Percentiles rank a stretch among this genome's conserved stretches.
Conservation (phyloP, 1,284 basidiomycete genomes). For the Trametes sp. region DNA sequence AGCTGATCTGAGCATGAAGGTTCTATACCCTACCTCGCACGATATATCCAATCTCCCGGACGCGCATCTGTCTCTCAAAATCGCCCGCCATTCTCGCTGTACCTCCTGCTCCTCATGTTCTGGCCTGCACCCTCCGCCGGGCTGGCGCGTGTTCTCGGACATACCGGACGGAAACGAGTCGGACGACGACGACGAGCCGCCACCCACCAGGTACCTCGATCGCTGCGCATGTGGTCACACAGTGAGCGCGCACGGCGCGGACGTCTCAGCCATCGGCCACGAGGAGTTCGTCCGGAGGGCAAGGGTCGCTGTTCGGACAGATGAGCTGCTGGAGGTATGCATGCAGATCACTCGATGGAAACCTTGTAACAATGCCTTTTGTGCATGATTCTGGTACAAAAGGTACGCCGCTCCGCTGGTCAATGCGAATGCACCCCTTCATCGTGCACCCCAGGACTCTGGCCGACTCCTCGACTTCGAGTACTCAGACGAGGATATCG, state of each 20-base stretch:
- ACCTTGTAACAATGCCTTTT: neutral
- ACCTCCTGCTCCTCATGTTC: conserved; percentile 63
- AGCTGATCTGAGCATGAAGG: conserved; percentile 54
- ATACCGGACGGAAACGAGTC: conserved; percentile 56
- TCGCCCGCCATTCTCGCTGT: conserved; percentile 77
- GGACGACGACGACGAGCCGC: conserved; percentile 58
- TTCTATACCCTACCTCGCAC: conserved; percentile 68
- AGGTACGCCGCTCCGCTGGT: neutral
- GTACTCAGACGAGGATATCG: conserved; percentile 74
- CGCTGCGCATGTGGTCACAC: conserved; percentile 81
- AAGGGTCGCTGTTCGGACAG: conserved; percentile 82
- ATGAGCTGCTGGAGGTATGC: conserved; percentile 84
- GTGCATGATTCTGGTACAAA: neutral
- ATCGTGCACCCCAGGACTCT: conserved; percentile 61
- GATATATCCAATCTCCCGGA: conserved; percentile 55
- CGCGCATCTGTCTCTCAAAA: conserved; percentile 67
- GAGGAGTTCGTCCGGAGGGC: conserved; percentile 75
- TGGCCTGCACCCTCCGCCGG: conserved; percentile 73
- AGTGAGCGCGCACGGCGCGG: conserved; percentile 73
- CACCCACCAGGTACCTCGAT: conserved; percentile 60
- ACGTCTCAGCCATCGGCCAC: conserved; percentile 59
- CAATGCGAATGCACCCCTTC: conserved; percentile 5
- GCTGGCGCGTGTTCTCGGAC: conserved; percentile 62
- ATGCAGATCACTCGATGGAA: neutral
- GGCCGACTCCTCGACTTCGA: conserved; percentile 81